Conservation (phyloP, 1,284 basidiomycete genomes). For the Melanopsichium pennsylvanicum region DNA sequence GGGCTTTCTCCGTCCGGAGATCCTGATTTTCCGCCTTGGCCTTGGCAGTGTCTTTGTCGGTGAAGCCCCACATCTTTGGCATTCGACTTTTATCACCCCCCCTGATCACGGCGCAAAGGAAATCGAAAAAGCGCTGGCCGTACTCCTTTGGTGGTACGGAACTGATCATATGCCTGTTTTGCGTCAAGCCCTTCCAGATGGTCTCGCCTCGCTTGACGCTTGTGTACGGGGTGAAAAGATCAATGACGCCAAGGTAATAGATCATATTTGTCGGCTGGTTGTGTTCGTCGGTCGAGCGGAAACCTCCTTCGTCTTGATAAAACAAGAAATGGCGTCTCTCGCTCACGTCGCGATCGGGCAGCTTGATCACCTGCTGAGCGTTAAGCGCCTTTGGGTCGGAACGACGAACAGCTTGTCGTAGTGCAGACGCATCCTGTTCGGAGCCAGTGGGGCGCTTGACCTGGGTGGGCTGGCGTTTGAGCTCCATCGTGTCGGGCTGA, state of each 20-base stretch:
- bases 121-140: conserved; percentile 58
- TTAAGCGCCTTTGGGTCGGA: conserved; percentile 81
- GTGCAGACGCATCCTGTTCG: conserved; percentile 72
- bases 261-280: conserved; percentile 80
- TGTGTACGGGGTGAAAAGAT: conserved; percentile 78
- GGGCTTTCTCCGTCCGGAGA: background rate
- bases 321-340: conserved; percentile 88
- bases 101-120: conserved; percentile 48
- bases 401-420: conserved; percentile 74
- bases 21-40: conserved; percentile 7
- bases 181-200: conserved; percentile 85
- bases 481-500: conserved; percentile 71
- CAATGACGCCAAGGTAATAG: conserved; percentile 75
- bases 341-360: conserved; percentile 74
- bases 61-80: conserved; percentile 48
- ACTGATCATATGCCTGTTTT: conserved; percentile 55
- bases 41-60: conserved; percentile 14
- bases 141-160: conserved; percentile 61
- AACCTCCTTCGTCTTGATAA: conserved; percentile 95
- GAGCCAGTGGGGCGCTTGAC: conserved; percentile 32
- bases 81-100: conserved; percentile 48
- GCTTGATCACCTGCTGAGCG: conserved; percentile 71
- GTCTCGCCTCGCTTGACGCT: conserved; percentile 83
- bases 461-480: conserved; percentile 34
- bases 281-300: conserved; percentile 84